phyloP scores from a whole-genome alignment of 306 rosid species.

The Argentina anserina region DNA sequence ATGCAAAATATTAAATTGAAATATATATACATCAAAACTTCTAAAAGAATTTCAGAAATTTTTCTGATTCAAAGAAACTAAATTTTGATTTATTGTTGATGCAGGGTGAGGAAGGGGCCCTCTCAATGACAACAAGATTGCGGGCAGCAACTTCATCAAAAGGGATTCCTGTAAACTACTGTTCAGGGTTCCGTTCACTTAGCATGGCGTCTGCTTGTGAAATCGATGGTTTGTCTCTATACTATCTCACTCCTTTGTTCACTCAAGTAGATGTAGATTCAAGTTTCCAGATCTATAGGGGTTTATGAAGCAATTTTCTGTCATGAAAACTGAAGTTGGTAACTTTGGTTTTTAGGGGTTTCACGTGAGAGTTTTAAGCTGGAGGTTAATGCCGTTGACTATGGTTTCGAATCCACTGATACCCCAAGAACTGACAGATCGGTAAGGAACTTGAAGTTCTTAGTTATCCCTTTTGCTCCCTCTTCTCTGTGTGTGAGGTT shows the following conservation, averaged over 20 bases:
- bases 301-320: conserved; percentile 9
- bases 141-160: conserved; percentile 53
- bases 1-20: neutral
- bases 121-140: conserved; percentile 88
- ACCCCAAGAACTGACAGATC: conserved; percentile 99
- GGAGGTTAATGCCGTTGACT: conserved; percentile 81
- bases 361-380: conserved; percentile 74
- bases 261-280: neutral
- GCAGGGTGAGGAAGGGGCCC: conserved; percentile 98
- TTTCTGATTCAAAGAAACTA: conserved; percentile 11
- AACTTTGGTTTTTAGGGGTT: conserved; percentile 61
- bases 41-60: neutral
- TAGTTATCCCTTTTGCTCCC: neutral
- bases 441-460: conserved; percentile 33
- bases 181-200: conserved; percentile 77
- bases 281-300: neutral
- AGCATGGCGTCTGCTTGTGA: conserved; percentile 45
- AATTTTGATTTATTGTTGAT: conserved; percentile 27
- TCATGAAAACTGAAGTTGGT: conserved; percentile 9
- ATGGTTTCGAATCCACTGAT: conserved; percentile 82
- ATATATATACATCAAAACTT: neutral
- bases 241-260: conserved; percentile 11
- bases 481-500: neutral
- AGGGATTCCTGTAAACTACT: conserved; percentile 88
- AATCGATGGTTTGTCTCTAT: conserved; percentile 56